Conservation (phyloP, 345 rosid genomes). For the Populus euphratica region DNA sequence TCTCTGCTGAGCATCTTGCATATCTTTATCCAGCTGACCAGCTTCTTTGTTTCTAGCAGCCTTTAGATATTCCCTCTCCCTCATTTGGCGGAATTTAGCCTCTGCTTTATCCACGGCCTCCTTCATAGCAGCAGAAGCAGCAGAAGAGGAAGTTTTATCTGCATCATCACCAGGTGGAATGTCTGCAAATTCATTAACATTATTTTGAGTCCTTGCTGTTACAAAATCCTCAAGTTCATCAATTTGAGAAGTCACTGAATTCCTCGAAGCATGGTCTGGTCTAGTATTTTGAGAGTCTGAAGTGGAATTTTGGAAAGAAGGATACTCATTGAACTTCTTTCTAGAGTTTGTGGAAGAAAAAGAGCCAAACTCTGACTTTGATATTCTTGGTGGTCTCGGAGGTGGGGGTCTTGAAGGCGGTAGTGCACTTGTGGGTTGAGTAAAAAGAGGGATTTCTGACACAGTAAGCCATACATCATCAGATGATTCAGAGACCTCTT, state of each 20-base stretch:
- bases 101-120: conserved; percentile 98
- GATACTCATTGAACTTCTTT: conserved; percentile 50
- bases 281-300: conserved; percentile 42
- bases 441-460: conserved; percentile 86
- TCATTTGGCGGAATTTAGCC: conserved; percentile 86
- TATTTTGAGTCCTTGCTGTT: conserved; percentile 40
- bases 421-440: conserved; percentile 73
- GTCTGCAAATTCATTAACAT: conserved; percentile 43
- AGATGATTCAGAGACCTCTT: conserved; percentile 49
- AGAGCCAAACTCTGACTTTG: conserved; percentile 38
- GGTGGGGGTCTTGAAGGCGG: conserved; percentile 99
- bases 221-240: conserved; percentile 81
- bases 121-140: conserved; percentile 95
- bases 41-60: conserved; percentile 65
- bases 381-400: conserved; percentile 67
- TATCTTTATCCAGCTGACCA: conserved; percentile 44
- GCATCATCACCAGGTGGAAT: conserved; percentile 50
- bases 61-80: conserved; percentile 74
- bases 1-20: conserved; percentile 52
- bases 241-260: conserved; percentile 52
- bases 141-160: conserved; percentile 51
- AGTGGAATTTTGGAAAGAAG: conserved; percentile 46
- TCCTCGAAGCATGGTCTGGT: conserved; percentile 37
- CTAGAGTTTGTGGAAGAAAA: conserved; percentile 37
- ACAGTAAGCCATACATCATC: conserved; percentile 91